phyloP scores from a whole-genome alignment of 164 flowering plant genomes.

The Buxus sempervirens region DNA sequence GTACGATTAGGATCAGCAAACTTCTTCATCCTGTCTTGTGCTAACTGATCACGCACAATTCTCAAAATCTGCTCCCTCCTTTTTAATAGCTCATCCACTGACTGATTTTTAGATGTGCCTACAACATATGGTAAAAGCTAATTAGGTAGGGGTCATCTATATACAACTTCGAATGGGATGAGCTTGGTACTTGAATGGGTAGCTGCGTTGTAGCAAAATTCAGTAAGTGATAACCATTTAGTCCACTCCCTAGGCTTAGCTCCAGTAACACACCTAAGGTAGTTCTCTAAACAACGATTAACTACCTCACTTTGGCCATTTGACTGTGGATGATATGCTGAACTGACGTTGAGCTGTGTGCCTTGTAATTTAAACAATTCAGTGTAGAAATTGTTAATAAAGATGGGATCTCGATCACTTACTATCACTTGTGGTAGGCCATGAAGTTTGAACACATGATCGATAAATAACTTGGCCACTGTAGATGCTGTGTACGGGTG shows the following conservation, averaged over 20 bases:
- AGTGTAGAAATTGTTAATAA: constrained; percentile 15
- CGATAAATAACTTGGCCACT: background rate
- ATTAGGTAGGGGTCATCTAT: background rate
- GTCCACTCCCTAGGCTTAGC: constrained; percentile 1
- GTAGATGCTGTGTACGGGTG: background rate
- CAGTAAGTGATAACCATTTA: constrained; percentile 7
- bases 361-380: background rate
- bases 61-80: background rate
- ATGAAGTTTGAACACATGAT: constrained; percentile 12
- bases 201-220: constrained; percentile 14
- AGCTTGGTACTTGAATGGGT: background rate
- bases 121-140: background rate
- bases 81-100: background rate
- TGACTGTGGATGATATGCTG: constrained; percentile 4
- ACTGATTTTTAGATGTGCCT: background rate
- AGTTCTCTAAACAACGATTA: constrained; percentile 8
- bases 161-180: constrained; percentile 1
- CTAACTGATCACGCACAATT: background rate
- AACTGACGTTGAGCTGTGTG: background rate
- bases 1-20: background rate
- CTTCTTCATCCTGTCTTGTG: background rate
- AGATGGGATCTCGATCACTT: background rate
- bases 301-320: constrained; percentile 19
- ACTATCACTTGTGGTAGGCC: constrained; percentile 14
- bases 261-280: background rate